Base-by-base conservation (phyloP, 768 basidiomycete species). In the Agrocybe pediades region DNA sequence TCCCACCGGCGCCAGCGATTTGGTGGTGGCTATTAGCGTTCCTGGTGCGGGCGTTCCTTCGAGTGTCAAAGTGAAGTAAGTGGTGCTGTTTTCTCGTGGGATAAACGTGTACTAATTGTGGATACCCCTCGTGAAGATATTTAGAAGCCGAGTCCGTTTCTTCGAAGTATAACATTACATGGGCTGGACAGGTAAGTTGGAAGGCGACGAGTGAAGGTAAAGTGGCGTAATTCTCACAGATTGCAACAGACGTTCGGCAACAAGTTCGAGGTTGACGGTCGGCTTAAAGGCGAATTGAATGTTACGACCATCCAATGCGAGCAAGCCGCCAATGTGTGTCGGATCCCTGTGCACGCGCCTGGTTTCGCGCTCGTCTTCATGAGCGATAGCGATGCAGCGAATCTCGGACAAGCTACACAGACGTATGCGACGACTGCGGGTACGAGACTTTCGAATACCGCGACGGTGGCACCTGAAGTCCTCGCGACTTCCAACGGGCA, bases 361-460 rank as follows among this genome's bases (percentile, higher is more conserved):
- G 81, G 81, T 19, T 84, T 86, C 51, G 88, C 85, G 0, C 73
- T 92, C 27, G 87, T 92, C 36, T 90, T 88, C 75, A 71, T 90
- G 11, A 76, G n/a, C 15, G 24, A 71, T 4, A 68, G 74, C 41
- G 59, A 66, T 25, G 75, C 78, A 3, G 44, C 64, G 42, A 57
- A 65, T 0, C 74, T 74, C 40, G 71, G 68, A 8, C 66, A 68
- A n/a, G 58, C 67, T 1, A 70, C 75, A 1, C 67, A 60, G 58
- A 84, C 80, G 7, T 85, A 78, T 66, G 39, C 80, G 3, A 84
- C 79, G 3, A 85, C 82, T 0, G 75, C 73, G 6, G 56, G 71
- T 11, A 86, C 85, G 16, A 78, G 77, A 57, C 71, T 69, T 41
- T 65, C 55, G 26, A 81, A 80, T 47, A 84, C 84, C 1, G 75